phyloP scores from a whole-genome alignment of 306 rosid species.

The Sesbania bispinosa region DNA sequence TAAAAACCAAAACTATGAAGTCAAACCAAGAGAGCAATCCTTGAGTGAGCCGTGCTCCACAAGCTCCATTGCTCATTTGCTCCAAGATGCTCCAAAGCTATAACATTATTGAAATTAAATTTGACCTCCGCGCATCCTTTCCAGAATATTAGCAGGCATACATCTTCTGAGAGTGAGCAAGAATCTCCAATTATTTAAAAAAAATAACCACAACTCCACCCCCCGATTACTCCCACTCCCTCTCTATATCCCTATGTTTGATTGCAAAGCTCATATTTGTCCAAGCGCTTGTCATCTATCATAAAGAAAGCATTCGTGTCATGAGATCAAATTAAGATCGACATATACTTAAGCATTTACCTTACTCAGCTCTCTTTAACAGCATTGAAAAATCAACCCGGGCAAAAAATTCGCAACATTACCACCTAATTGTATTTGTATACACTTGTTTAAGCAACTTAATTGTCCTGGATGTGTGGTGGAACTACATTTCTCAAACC shows the following conservation, averaged over 20 bases:
- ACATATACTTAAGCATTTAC: slow-evolving; percentile 76
- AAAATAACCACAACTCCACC: slow-evolving; percentile 94
- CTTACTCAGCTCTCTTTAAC: slow-evolving; percentile 73
- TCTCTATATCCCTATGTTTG: slow-evolving; percentile 97
- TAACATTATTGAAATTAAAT: slow-evolving; percentile 79
- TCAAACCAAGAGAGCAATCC: slow-evolving; percentile 99
- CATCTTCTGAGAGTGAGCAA: slow-evolving; percentile 97
- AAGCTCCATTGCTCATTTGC: slow-evolving; percentile 99
- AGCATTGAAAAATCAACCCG: slow-evolving; percentile 48
- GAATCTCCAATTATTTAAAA: slow-evolving; percentile 88
- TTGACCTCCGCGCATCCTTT: slow-evolving; percentile 93
- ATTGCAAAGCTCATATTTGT: slow-evolving; percentile 99
- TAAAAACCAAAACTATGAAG: slow-evolving; percentile 90
- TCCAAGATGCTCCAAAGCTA: slow-evolving; percentile 99
- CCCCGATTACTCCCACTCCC: slow-evolving; percentile 99
- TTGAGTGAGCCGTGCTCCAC: slow-evolving; percentile 99
- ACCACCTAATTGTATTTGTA: slow-evolving; percentile 31
- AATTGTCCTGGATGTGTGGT: slow-evolving; percentile 20
- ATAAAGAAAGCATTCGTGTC: slow-evolving; percentile 98
- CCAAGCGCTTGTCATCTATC: slow-evolving; percentile 99
- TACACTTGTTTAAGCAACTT: slow-evolving; percentile 30
- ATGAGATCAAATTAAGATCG: slow-evolving; percentile 76
- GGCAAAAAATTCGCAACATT: slow-evolving; percentile 39
- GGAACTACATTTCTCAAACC: slow-evolving; percentile 33
- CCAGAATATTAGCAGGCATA: slow-evolving; percentile 88